phyloP scores from a whole-genome alignment of 1,139 yeast genomes.

The Suhomyces taliae region DNA sequence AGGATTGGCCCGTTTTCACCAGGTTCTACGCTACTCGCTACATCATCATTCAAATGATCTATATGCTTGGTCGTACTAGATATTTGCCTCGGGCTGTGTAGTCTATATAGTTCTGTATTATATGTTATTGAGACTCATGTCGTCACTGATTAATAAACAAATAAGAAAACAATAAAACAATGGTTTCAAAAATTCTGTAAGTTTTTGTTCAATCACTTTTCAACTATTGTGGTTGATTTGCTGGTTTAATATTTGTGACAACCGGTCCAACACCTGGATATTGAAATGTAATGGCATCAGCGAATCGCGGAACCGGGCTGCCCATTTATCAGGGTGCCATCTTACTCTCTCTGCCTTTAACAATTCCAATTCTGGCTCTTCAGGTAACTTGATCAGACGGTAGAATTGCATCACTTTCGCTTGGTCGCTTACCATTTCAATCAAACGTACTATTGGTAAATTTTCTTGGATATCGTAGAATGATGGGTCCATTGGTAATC shows the following conservation, averaged over 20 bases:
- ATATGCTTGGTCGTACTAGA: not conserved
- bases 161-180: too few relatives aligned
- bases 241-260: conserved; percentile 35
- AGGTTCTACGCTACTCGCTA: too few relatives aligned
- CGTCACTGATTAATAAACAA: not conserved
- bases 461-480: conserved; percentile 12
- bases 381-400: conserved; percentile 16
- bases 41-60: not conserved
- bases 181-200: too few relatives aligned
- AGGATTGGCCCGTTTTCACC: too few relatives aligned
- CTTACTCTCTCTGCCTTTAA: conserved; percentile 53
- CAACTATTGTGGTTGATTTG: conserved; percentile 3
- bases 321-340: conserved; percentile 73
- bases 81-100: not conserved
- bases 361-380: conserved; percentile 22
- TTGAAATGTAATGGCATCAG: conserved; percentile 15
- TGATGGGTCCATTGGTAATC: conserved; percentile 16
- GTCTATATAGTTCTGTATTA: not conserved
- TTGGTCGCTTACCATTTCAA: conserved; percentile 23
- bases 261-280: conserved; percentile 27
- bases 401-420: conserved; percentile 29
- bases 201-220: not conserved
- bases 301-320: conserved; percentile 16
- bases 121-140: conserved; percentile 1
- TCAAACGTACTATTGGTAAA: conserved; percentile 16